Conservation (phyloP, 164 flowering plant genomes). For the Piper longum region DNA sequence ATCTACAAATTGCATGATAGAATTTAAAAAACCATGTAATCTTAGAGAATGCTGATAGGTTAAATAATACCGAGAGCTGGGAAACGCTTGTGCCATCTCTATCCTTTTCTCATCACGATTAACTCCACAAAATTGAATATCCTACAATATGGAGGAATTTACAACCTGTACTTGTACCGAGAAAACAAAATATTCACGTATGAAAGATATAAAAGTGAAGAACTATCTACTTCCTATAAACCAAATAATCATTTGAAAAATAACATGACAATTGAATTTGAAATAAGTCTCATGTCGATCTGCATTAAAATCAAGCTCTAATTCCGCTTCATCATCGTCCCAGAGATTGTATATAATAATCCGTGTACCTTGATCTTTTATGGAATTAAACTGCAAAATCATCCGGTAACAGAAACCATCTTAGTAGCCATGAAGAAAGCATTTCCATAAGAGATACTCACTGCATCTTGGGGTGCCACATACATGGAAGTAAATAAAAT, state of each 20-base stretch:
- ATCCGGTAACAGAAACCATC: neutral
- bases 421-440: neutral
- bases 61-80: conserved; percentile 75
- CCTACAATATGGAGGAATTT: conserved; percentile 26
- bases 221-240: neutral
- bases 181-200: no score
- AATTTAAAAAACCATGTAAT: conserved; percentile 22
- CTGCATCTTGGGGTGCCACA: no score
- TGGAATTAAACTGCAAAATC: conserved; percentile 38
- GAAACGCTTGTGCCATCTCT: conserved; percentile 58
- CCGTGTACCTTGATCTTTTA: conserved; percentile 75
- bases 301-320: conserved; percentile 80
- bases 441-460: neutral
- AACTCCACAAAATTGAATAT: conserved; percentile 91
- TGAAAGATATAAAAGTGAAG: no score
- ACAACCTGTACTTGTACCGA: neutral
- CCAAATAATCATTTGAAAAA: no score
- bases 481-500: no score
- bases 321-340: conserved; percentile 77
- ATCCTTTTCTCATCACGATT: conserved; percentile 83
- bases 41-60: conserved; percentile 92
- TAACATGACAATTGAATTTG: neutral
- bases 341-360: conserved; percentile 85
- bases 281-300: conserved; percentile 41
- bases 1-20: neutral